phyloP scores from a whole-genome alignment of 371 early-diverging fungal genomes.

The Apophysomyces sp. region DNA sequence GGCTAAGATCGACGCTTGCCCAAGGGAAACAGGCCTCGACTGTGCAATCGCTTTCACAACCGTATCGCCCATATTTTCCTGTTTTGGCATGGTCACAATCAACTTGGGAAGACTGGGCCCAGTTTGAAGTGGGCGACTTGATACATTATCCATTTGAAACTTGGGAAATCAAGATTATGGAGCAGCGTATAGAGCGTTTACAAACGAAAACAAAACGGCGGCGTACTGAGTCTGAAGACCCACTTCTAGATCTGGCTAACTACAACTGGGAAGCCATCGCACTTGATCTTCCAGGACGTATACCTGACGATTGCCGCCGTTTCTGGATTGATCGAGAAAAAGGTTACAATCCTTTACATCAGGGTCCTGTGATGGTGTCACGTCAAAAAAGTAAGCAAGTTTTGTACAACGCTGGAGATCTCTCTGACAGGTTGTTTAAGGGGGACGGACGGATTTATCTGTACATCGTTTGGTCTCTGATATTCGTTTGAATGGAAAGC shows the following conservation, averaged over 20 bases:
- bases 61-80: conserved; percentile 34
- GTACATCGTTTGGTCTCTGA: neutral
- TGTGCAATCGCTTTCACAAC: neutral
- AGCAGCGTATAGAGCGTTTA: neutral
- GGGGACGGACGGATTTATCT: neutral
- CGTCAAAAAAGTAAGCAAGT: conserved; percentile 9
- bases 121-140: conserved; percentile 29
- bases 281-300: conserved; percentile 25
- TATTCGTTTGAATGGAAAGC: conserved; percentile 3
- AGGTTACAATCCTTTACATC: neutral
- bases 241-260: neutral
- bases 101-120: conserved; percentile 50
- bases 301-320: conserved; percentile 24
- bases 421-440: too few species aligned
- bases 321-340: conserved; percentile 21
- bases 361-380: conserved; percentile 18
- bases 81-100: conserved; percentile 28
- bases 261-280: conserved; percentile 25
- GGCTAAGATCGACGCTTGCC: neutral
- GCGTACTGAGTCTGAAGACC: neutral
- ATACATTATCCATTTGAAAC: conserved; percentile 38
- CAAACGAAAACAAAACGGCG: neutral
- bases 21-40: neutral
- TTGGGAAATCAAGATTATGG: conserved; percentile 5
- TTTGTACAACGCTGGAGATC: too few species aligned